Conservation (phyloP, 257 asterid species). For the Nicotiana otophora region DNA sequence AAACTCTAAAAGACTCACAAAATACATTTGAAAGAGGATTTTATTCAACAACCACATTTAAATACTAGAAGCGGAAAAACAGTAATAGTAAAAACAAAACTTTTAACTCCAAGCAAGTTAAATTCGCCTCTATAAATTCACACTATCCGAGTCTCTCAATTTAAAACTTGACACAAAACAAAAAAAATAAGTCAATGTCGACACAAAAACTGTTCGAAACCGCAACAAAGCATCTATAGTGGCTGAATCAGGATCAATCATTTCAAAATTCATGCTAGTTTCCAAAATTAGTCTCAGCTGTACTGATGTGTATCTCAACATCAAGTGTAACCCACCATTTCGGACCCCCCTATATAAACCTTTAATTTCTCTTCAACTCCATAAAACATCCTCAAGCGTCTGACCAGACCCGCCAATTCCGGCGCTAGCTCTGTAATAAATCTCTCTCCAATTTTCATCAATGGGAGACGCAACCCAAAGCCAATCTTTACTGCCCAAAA, state of each 20-base stretch:
- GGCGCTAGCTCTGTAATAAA: not conserved
- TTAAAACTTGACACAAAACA: no score
- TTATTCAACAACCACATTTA: no score
- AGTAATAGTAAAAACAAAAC: no score
- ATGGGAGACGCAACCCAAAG: conserved; percentile 41
- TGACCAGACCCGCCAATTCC: conserved; percentile 11
- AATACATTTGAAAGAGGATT: no score
- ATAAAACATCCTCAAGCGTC: not conserved
- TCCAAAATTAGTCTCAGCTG: not conserved
- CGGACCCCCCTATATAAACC: not conserved
- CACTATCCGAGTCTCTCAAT: no score
- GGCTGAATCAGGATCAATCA: not conserved
- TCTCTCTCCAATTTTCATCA: not conserved
- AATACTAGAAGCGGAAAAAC: no score
- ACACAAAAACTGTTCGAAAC: no score
- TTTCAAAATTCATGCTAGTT: not conserved
- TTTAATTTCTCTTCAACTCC: not conserved
- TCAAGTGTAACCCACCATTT: not conserved
- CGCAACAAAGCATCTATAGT: not conserved
- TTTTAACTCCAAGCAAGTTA: no score
- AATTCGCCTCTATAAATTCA: no score
- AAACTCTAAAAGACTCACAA: no score
- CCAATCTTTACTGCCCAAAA: conserved; percentile 20
- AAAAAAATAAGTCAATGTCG: not conserved
- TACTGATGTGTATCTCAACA: not conserved